Conservation (phyloP, 495 filamentous ascomycete species). For the Xanthoparmelia taractica region DNA sequence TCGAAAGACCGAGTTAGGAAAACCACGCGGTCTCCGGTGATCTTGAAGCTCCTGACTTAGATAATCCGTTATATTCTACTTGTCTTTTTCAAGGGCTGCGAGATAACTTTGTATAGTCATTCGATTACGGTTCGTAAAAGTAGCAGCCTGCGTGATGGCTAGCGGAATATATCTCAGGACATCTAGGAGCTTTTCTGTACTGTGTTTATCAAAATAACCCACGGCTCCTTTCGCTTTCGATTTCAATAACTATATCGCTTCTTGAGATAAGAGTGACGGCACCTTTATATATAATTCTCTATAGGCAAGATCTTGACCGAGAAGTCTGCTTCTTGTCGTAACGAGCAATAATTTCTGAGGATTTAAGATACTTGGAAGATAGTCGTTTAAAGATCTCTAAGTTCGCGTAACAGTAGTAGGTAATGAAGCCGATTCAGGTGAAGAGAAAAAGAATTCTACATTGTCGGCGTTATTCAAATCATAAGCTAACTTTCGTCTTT, state of each 20-base stretch:
- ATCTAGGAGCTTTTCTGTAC: neutral
- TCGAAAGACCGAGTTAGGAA: slow-evolving; percentile 1
- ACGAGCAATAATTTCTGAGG: neutral
- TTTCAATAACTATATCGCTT: neutral
- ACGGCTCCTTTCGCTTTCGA: neutral
- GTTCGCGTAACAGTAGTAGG: neutral
- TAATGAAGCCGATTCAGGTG: neutral
- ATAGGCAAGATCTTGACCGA: neutral
- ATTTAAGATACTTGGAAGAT: neutral
- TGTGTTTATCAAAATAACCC: neutral
- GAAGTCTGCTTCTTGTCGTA: neutral
- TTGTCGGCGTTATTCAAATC: neutral
- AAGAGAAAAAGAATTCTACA: neutral
- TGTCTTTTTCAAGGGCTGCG: neutral
- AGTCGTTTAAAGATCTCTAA: neutral
- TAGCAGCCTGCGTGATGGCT: neutral
- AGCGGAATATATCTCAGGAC: neutral
- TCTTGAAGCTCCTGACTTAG: slow-evolving; percentile 8
- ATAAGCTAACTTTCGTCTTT: neutral
- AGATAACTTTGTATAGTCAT: neutral
- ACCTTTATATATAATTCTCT: neutral
- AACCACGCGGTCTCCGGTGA: neutral
- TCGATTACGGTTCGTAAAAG: neutral
- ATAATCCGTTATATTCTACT: neutral
- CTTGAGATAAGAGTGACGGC: neutral